Base-by-base conservation (phyloP, 2,329 filamentous ascomycete species). In the Lizonia empirigonia region DNA sequence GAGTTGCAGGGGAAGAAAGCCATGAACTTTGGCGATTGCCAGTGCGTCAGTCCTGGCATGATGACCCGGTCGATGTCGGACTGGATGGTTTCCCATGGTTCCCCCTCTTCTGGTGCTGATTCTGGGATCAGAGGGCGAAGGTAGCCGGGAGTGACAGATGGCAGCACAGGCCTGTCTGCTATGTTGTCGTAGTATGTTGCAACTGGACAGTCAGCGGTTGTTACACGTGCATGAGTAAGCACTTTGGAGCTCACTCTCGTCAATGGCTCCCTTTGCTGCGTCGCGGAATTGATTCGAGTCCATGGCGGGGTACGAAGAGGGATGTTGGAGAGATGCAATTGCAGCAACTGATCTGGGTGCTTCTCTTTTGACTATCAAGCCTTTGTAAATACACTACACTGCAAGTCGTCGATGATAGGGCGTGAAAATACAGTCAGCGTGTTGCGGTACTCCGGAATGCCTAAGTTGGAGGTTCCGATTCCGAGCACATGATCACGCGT, bases 21-120 rank as follows among this genome's bases (percentile, higher is more conserved):
- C 84, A 97, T 90, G 80, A 96, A 97, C 69, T 93, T 91, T 24
- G 70, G 93, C 2, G 87, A 90, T 71, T 96, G 88, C 91, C 93
- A 97, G 76, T 97, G 93, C 0, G 93, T 97, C 46, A 97, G 80
- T 5, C 93, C 93, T 0, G 93, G 93, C 70, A 96, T 85, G 68
- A 97, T 96, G 70, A 94, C 90, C 35, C 82, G 77, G 63, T 92
- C 87, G 42, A 97, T 86, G 70, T 97, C 93, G 50, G 84, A 80
- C 64, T 91, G 89, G 67, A 97, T 97, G 44, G 84, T 79, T 18
- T 80, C 76, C 90, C 92, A 96, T 68, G 82, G 77, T 78, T 88
- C 91, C 64, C 82, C 88, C 51, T 83, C 78, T 59, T 81, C 78
- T 39, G 83, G 93, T 30, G 84, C 84, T 45, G 77, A 79, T 30